phyloP scores from a whole-genome alignment of 306 rosid species.

The Inga oerstediana region DNA sequence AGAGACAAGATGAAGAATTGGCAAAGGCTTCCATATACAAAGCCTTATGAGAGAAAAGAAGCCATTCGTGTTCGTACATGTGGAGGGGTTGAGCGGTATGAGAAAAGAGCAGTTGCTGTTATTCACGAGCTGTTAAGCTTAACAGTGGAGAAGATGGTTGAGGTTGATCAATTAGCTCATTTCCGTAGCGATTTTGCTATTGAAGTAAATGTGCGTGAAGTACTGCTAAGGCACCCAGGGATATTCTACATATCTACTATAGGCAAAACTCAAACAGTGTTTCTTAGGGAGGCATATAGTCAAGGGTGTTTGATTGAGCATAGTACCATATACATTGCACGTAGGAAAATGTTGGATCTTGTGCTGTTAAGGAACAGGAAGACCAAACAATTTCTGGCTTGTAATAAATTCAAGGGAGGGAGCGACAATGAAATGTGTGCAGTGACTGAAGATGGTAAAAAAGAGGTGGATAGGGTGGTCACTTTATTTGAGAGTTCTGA shows the following conservation, averaged over 20 bases:
- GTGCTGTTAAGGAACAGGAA: constrained; percentile 56
- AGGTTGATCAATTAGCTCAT: constrained; percentile 71
- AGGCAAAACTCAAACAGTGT: constrained; percentile 61
- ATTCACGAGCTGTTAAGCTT: constrained; percentile 83
- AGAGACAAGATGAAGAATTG: constrained; percentile 74
- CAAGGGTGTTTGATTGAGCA: constrained; percentile 62
- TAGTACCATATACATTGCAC: constrained; percentile 46
- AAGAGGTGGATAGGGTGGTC: constrained; percentile 65
- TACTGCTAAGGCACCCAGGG: constrained; percentile 64
- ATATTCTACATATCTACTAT: constrained; percentile 77
- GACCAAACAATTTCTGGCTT: constrained; percentile 44
- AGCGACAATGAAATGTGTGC: constrained; percentile 28
- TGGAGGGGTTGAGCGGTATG: constrained; percentile 63
- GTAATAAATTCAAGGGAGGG: constrained; percentile 31
- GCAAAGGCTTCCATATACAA: constrained; percentile 78
- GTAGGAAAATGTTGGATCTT: constrained; percentile 71
- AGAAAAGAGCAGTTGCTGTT: constrained; percentile 77
- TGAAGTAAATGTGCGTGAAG: constrained; percentile 64
- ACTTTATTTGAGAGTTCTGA: constrained; percentile 59
- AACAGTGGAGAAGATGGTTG: constrained; percentile 87
- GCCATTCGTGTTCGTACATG: constrained; percentile 40
- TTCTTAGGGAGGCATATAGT: constrained; percentile 72
- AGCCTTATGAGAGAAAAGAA: constrained; percentile 71
- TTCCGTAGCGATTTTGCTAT: constrained; percentile 63
- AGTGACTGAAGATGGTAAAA: constrained; percentile 36